Evolutionary conservation across 225 moss, liverwort and hornwort species (phyloP).

Genomic region (Anthoceros angustus): DNA sequence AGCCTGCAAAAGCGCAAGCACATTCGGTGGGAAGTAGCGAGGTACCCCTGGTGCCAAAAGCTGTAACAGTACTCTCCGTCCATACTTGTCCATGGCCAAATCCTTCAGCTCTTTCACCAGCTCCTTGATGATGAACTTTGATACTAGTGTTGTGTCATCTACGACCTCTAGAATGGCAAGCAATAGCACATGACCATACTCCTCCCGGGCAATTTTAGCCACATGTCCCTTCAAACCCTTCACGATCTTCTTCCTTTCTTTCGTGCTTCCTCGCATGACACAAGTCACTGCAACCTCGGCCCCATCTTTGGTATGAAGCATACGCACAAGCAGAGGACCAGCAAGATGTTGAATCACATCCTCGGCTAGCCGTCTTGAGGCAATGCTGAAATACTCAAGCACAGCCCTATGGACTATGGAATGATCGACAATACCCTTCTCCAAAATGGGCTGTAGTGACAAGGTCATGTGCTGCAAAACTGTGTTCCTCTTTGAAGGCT

Average conservation of each 20-base stretch:
- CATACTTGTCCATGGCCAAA: constrained; percentile 58
- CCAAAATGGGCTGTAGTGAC: constrained; percentile 79
- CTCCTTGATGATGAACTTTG: constrained; percentile 73
- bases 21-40: constrained; percentile 73
- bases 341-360: constrained; percentile 80
- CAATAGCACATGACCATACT: constrained; percentile 65
- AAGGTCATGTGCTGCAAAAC: constrained; percentile 80
- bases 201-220: constrained; percentile 71
- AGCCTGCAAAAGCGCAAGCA: constrained; percentile 44
- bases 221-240: constrained; percentile 93
- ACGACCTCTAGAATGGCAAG: constrained; percentile 76
- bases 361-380: constrained; percentile 63
- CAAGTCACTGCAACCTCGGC: constrained; percentile 81
- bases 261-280: constrained; percentile 74
- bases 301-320: constrained; percentile 92
- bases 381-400: constrained; percentile 74
- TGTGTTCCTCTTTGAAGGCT: constrained; percentile 59
- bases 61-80: constrained; percentile 70
- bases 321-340: constrained; percentile 68
- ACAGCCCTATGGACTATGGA: constrained; percentile 80
- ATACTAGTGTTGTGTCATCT: constrained; percentile 77
- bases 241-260: constrained; percentile 87
- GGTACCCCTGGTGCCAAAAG: constrained; percentile 78
- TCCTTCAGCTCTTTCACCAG: constrained; percentile 69
- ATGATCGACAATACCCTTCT: constrained; percentile 95